Evolutionary conservation across 768 basidiomycete species (phyloP).

Genomic region (Lyophyllum shimeji): DNA sequence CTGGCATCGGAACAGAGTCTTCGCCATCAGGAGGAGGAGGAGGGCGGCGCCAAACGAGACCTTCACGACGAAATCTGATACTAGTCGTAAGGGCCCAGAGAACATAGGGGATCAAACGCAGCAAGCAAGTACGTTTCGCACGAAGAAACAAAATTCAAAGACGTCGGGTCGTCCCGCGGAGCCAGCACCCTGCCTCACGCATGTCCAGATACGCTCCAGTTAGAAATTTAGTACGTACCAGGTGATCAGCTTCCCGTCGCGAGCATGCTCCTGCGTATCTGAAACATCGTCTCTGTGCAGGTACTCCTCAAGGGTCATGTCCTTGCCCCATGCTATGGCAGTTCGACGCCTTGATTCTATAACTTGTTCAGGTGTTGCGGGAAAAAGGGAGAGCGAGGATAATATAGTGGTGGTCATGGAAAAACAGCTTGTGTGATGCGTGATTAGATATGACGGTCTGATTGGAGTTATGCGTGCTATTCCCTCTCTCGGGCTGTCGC

Average conservation of each 20-base stretch:
- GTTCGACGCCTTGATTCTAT: constrained; percentile 39
- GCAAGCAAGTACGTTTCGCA: constrained; percentile 55
- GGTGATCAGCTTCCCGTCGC: constrained; percentile 43
- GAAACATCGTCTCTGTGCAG: constrained; percentile 38
- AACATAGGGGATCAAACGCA: not conserved
- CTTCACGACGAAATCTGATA: constrained; percentile 30
- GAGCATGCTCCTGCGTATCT: constrained; percentile 42
- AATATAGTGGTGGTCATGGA: constrained; percentile 7
- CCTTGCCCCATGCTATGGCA: constrained; percentile 42
- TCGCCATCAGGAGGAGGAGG: constrained; percentile 8
- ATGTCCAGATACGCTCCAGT: not conserved
- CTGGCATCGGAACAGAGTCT: constrained; percentile 8
- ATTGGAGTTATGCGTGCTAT: no score
- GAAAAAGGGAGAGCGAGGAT: constrained; percentile 40
- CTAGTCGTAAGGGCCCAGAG: not conserved
- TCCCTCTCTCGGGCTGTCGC: no score
- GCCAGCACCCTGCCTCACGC: constrained; percentile 51
- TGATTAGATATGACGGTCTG: no score
- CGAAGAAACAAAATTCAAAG: constrained; percentile 56
- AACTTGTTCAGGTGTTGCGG: constrained; percentile 47
- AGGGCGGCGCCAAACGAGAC: constrained; percentile 22
- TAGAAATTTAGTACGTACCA: constrained; percentile 36
- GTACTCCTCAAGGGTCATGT: constrained; percentile 44
- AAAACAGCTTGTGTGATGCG: no score
- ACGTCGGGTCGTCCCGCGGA: constrained; percentile 46